Base-by-base conservation (phyloP, 2,329 filamentous ascomycete genomes). In the Aspergillus sclerotialis region DNA sequence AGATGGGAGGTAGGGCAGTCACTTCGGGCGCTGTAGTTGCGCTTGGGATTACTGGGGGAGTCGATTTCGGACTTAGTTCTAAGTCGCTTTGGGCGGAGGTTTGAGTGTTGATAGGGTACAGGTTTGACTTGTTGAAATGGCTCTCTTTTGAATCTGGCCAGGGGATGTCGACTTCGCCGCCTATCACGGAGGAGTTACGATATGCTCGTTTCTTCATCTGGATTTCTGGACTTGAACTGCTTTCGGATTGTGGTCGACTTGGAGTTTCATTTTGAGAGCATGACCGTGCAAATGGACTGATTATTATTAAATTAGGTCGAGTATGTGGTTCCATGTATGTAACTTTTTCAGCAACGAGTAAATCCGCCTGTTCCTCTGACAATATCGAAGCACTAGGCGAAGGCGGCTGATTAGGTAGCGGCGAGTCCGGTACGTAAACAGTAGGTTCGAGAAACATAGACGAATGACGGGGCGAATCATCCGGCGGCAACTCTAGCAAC, bases 271-370 rank as follows among this genome's bases (percentile, higher is more conserved):
- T 39, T 30, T 24, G 14, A 15, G 40, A 30, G 11, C 42, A 38
- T 2, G 40, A 33, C 14, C 43, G 38, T 9, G 46, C 32, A 12
- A 49, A 39, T 7, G 56, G 47, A 19, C 52, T 56, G 37, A 61
- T 59, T 34, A 53, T 44, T 23, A 61, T 50, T 37, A 61, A 30
- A 17, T 48, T 53, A 14, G 57, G 57, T 31, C 51, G 53, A 23
- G 52, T 44, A 5, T 36, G 38, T 5, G 56, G 57, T 36, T 55
- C 53, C 30, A 51, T 48, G 27, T 55, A 45, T 3, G 47, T 57
- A 33, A 61, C 48, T 38, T 55, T 47, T 39, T 55, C 51, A 4
- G 57, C 57, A 16, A 57, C 47, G 29, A 53, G 49, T 13, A 61
- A 44, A 31, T 58, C 56, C 12, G 52, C 47, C 4, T 55, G 49